Conservation (phyloP, 148 eudicot genomes). For the Oxyria digyna region DNA sequence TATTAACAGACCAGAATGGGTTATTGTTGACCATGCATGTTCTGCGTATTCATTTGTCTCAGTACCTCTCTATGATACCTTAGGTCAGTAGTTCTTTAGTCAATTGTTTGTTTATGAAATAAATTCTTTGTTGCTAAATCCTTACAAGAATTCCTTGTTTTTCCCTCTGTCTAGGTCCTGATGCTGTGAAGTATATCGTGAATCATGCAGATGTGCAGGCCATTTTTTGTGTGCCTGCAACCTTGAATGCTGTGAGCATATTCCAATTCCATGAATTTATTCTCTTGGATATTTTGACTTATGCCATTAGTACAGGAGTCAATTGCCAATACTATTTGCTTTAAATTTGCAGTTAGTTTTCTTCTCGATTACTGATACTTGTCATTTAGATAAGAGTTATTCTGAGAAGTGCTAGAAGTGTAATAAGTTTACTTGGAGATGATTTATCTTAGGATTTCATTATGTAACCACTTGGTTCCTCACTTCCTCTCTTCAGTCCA, state of each 20-base stretch:
- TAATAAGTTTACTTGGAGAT: neutral
- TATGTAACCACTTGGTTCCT: neutral
- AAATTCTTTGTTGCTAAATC: neutral
- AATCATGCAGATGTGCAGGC: constrained; percentile 87
- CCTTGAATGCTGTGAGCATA: constrained; percentile 65
- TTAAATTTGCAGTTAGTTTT: neutral
- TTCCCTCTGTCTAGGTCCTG: constrained; percentile 56
- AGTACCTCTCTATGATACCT: constrained; percentile 88
- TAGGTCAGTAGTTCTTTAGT: constrained; percentile 37
- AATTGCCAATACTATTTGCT: neutral
- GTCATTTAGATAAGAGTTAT: neutral
- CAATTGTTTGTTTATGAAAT: neutral
- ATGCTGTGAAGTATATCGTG: constrained; percentile 83
- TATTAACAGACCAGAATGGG: constrained; percentile 90
- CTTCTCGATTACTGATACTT: neutral
- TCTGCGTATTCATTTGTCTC: constrained; percentile 81
- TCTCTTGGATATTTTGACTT: neutral
- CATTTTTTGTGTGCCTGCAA: constrained; percentile 74
- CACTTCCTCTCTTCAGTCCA: no score
- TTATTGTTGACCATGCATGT: constrained; percentile 91
- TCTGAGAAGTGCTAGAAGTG: neutral
- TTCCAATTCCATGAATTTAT: neutral
- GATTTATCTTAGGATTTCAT: neutral
- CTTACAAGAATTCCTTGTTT: constrained; percentile 7
- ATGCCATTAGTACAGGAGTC: neutral